These are phyloP conservation scores for Neonectria hederae DNA, from an alignment of 2,329 filamentous ascomycete genomes.

Conservation along the genomic window DNA sequence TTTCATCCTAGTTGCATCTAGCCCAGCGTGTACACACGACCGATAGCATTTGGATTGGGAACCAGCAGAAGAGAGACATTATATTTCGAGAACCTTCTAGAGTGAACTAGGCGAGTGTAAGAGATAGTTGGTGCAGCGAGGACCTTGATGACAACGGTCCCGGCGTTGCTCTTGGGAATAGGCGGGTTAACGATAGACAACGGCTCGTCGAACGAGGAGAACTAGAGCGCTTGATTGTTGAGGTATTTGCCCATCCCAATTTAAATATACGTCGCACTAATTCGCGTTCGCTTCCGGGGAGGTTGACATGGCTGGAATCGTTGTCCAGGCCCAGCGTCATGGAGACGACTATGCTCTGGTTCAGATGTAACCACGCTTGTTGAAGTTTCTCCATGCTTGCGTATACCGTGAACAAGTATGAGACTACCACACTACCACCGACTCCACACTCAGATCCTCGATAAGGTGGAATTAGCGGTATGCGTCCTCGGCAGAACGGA, in stretches of 20 bases:
- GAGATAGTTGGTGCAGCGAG: constrained; percentile 7
- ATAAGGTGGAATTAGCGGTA: neutral
- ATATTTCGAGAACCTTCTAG: constrained; percentile 4
- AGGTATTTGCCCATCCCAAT: no score
- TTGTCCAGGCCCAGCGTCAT: constrained; percentile 28
- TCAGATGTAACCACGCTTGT: constrained; percentile 38
- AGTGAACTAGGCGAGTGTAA: constrained; percentile 10
- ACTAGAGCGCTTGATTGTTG: constrained; percentile 6
- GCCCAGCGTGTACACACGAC: constrained; percentile 7
- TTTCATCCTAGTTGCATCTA: neutral
- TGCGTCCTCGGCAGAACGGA: neutral
- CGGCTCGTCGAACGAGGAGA: constrained; percentile 9
- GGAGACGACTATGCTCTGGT: constrained; percentile 35
- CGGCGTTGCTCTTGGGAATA: constrained; percentile 6
- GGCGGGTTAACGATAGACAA: constrained; percentile 1
- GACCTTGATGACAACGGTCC: constrained; percentile 10
- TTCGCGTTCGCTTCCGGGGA: constrained; percentile 28
- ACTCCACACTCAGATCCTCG: constrained; percentile 26
- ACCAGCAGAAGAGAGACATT: constrained; percentile 12
- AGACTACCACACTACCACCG: constrained; percentile 33
- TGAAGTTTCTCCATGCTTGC: constrained; percentile 34
- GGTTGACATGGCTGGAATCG: constrained; percentile 24
- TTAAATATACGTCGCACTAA: constrained; percentile 33
- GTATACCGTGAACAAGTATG: constrained; percentile 37
- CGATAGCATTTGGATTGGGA: constrained; percentile 16